Evolutionary conservation across 768 basidiomycete species (phyloP), one percentile per base, ranked within the genome.

Genomic region (Collybia mongolica): DNA sequence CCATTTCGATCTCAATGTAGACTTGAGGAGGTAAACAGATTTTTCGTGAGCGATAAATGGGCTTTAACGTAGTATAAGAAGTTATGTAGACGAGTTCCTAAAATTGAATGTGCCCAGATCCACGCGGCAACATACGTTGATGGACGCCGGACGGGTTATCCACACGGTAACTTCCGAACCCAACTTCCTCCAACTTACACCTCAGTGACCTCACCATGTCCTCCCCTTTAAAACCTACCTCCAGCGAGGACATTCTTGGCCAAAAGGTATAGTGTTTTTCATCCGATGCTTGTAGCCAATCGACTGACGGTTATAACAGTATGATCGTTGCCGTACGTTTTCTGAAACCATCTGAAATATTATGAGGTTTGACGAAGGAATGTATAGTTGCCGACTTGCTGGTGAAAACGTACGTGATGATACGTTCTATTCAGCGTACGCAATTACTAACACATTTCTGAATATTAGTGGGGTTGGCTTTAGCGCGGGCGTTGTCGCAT

Each of bases 181-280:
- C 51, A 42, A 42, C 55, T 48, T 53, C 51, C 45, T n/a, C n/a
- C n/a, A n/a, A n/a, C n/a, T n/a, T n/a, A n/a, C n/a, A n/a, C n/a
- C n/a, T n/a, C n/a, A n/a, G n/a, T n/a, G n/a, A 49, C 47, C 47
- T 49, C 35, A 40, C 49, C 53, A 75, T 76, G 76, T 77, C 82
- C 67, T 75, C 84, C 29, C 29, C 42, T 26, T 65, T 80, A 52
- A 86, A 85, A 70, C 78, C 86, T 46, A 66, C 84, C 43, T 86
- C 92, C 48, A 95, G 90, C 72, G 95, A 98, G 75, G 88, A 96
- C 67, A 81, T 90, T 60, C 75, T 97, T 55, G 84, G 84, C 23
- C 85, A 93, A 72, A 98, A 98, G 85, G 95, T 90, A 47, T n/a
- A 66, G 39, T 15, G 26, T 4, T 26, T 20, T n/a, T 46, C 20